Base-by-base conservation (phyloP, 257 asterid species). In the Rauvolfia tetraphylla region DNA sequence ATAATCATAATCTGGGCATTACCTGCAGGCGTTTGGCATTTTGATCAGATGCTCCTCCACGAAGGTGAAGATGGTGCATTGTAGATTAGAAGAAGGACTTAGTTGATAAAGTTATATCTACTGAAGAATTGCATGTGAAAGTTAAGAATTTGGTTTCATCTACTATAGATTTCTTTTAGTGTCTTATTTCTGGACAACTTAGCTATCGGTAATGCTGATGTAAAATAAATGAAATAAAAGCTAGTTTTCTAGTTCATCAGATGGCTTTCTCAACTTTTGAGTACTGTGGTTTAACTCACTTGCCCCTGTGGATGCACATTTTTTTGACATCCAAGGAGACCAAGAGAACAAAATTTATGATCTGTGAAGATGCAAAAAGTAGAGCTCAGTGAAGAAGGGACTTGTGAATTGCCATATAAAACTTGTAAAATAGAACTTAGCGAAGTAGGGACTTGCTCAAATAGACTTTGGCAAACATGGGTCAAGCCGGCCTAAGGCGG, bases 1-100 rank as follows among this genome's bases (percentile, higher is more conserved):
- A 15, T 33, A 81, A 20, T 27, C 70, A 31, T 46, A 38, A 39
- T 33, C 15, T 12, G 29, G 49, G 8, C 38, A 7, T 66, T 56
- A 49, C 42, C 56, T 80, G 72, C 78, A 85, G 88, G 88, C 15
- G 80, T 78, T 71, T 85, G 89, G 89, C 83, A 83, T 74, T 85
- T 85, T 75, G 86, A 85, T 76, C 89, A 80, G 80, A 82, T 11
- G 85, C 82, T 85, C 34, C 80, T 80, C 31, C 78, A 82, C 44
- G 69, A 75, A 14, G 72, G 25, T 51, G 77, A n/a, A n/a, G n/a
- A 74, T 70, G 79, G 34, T 31, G 78, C 23, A 25, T 3, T 11
- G 14, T 61, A 54, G 72, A 49, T 22, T 5, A 27, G 54, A 15
- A 38, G 4, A 34, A 17, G 39, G 13, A 29, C 39, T 29, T 15